These are phyloP conservation scores for Diaporthe sp. DNA, from an alignment of 2,329 filamentous ascomycete species.

Conservation along the genomic window DNA sequence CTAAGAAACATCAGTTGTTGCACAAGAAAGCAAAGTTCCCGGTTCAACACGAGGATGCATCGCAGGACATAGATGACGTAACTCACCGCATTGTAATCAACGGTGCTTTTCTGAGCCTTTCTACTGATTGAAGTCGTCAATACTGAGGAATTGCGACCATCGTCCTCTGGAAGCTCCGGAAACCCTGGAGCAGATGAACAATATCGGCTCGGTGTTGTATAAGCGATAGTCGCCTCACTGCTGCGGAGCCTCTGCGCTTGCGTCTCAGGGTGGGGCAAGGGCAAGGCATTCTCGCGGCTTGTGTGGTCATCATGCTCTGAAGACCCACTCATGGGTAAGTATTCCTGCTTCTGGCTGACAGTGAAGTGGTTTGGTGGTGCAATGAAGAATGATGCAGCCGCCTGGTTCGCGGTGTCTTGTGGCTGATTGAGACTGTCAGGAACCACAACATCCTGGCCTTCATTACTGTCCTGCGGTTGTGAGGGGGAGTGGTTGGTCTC, in stretches of 20 bases:
- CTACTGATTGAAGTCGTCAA: conserved; percentile 11
- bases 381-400: conserved; percentile 50
- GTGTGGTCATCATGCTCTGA: conserved; percentile 43
- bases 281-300: conserved; percentile 33
- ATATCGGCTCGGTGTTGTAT: conserved; percentile 53
- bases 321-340: conserved; percentile 48
- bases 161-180: conserved; percentile 13
- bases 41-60: background rate
- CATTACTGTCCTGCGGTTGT: conserved; percentile 39
- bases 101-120: background rate
- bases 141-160: background rate
- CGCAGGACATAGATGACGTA: background rate
- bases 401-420: background rate
- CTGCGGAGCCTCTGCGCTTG: conserved; percentile 47
- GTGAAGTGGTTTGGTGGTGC: conserved; percentile 51
- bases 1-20: conserved; percentile 28
- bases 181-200: conserved; percentile 43
- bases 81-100: background rate
- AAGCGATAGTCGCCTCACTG: conserved; percentile 52
- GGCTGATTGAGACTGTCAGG: conserved; percentile 31
- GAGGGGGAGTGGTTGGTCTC: conserved; percentile 29
- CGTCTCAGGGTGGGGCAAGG: conserved; percentile 23
- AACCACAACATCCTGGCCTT: conserved; percentile 11
- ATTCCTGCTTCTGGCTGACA: conserved; percentile 55
- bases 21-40: background rate